These are phyloP conservation scores for Boletus tomentosulus DNA, from an alignment of 768 basidiomycete genomes.

Conservation along the genomic window DNA sequence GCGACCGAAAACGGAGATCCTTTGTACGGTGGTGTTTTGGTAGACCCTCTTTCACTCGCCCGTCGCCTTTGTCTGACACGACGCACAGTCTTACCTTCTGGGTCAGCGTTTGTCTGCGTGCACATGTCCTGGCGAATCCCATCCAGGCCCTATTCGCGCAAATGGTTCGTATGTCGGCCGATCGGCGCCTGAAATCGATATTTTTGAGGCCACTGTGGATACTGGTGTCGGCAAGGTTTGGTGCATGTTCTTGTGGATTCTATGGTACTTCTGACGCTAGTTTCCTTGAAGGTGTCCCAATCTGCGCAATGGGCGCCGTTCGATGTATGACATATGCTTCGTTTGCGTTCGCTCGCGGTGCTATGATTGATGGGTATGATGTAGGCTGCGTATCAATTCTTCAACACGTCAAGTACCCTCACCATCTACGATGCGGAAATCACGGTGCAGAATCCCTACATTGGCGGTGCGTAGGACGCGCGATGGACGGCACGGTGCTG, in stretches of 20 bases:
- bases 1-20: conserved; percentile 40
- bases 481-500: background rate
- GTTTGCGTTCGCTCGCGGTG: background rate
- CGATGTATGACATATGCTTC: conserved; percentile 20
- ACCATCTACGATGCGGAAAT: conserved; percentile 35
- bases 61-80: conserved; percentile 1
- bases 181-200: conserved; percentile 57
- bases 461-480: conserved; percentile 35
- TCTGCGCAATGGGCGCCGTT: conserved; percentile 45
- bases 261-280: conserved; percentile 7
- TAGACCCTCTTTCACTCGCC: conserved; percentile 5
- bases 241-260: conserved; percentile 1
- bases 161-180: conserved; percentile 51
- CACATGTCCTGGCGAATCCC: conserved; percentile 54
- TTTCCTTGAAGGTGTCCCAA: conserved; percentile 43
- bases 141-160: conserved; percentile 50
- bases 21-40: conserved; percentile 23
- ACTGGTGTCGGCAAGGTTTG: conserved; percentile 32
- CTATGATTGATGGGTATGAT: background rate
- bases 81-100: conserved; percentile 40
- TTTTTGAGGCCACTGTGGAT: conserved; percentile 48
- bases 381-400: conserved; percentile 42
- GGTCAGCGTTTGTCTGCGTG: conserved; percentile 58
- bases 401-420: conserved; percentile 33
- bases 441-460: conserved; percentile 39